Conservation (phyloP, 1,139 yeast species). For the Geotrichum restrictum region DNA sequence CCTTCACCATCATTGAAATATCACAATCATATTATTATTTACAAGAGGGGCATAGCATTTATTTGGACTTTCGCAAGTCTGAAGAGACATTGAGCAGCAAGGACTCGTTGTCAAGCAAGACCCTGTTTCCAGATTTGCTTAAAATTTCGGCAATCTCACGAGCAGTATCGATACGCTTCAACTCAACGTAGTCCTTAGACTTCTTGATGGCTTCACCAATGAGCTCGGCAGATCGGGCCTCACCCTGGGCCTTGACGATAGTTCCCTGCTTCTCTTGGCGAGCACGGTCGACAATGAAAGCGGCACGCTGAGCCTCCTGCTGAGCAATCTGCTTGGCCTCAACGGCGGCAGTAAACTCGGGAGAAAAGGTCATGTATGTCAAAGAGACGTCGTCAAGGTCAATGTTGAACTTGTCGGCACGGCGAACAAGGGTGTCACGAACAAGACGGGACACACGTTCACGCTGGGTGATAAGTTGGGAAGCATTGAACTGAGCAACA, state of each 20-base stretch:
- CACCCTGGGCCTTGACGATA: constrained; percentile 97
- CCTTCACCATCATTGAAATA: no score
- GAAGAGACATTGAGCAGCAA: constrained; percentile 81
- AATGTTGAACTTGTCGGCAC: constrained; percentile 87
- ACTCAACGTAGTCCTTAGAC: constrained; percentile 89
- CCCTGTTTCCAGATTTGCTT: constrained; percentile 84
- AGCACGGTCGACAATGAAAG: constrained; percentile 93
- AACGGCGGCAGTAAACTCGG: constrained; percentile 95
- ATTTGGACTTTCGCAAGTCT: constrained; percentile 41
- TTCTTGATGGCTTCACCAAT: constrained; percentile 98
- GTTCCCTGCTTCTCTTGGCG: constrained; percentile 95
- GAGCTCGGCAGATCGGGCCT: constrained; percentile 95
- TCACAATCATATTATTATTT: constrained; percentile 3
- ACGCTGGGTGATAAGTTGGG: constrained; percentile 96
- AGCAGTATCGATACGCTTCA: constrained; percentile 95
- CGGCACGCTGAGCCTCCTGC: constrained; percentile 98
- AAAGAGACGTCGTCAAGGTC: constrained; percentile 90
- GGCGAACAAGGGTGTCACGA: constrained; percentile 82
- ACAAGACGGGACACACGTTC: constrained; percentile 90
- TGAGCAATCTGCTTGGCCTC: constrained; percentile 99
- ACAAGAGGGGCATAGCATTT: constrained; percentile 4
- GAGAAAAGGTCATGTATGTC: constrained; percentile 94
- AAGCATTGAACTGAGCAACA: constrained; percentile 97
- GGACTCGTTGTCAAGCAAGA: constrained; percentile 87
- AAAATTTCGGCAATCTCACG: constrained; percentile 87